Evolutionary conservation across 768 basidiomycete species (phyloP), one percentile per base, ranked within the genome.

Genomic region (Pleurotus ostreatus): DNA sequence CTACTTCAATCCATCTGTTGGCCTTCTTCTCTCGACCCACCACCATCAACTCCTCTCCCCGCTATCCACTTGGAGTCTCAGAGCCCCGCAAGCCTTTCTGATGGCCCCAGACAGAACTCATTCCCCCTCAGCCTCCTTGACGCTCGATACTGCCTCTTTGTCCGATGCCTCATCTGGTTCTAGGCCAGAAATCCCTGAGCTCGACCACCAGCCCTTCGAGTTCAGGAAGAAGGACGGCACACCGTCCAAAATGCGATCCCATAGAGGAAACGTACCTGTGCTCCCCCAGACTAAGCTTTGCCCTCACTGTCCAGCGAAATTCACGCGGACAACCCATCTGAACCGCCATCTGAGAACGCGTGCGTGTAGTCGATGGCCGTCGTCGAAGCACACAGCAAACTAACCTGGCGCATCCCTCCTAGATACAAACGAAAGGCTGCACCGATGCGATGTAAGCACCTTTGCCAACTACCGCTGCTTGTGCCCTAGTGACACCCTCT

Each of bases 201-300:
- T 39, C 34, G 34, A 23, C 23, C n/a, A 41, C 38, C 37, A 39
- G 20, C 51, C 51, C n/a, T 43, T 53, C 51, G 51, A 53, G 39
- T 53, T 53, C 23, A 40, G 51, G 39, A 53, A 53, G 51, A 53
- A 53, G 26, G 51, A 74, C 38, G 74, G 76, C 15, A 69, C 68
- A 2, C 61, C 74, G 15, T 77, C 78, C 56, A 72, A 74, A 57
- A 78, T 76, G 74, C 73, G 75, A 30, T 71, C 72, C 30, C 79
- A 80, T 66, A 71, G 71, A 70, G 86, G 86, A 56, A 89, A 89
- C 65, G 76, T 84, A 64, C 86, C 86, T 25, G 75, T 76, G 34
- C 75, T 88, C 16, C 87, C 86, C 0, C 86, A 89, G 69, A 86
- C 80, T n/a, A 87, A 88, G 65, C 74, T 79, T 47, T 89, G 87